Conservation (phyloP, 345 rosid species). For the Erodium maritimum region DNA sequence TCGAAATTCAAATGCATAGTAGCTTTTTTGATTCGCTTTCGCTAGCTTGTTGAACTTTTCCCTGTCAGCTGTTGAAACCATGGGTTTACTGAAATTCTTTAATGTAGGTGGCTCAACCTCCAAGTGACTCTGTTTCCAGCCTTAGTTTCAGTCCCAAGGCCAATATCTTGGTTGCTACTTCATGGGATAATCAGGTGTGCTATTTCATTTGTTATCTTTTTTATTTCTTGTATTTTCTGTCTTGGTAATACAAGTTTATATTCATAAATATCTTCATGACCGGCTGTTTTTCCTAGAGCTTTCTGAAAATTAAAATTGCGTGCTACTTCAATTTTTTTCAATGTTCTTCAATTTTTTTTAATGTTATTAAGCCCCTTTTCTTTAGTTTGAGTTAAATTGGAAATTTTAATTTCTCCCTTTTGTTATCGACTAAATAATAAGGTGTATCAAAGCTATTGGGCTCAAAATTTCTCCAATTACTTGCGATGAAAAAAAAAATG, state of each 20-base stretch:
- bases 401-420: background rate
- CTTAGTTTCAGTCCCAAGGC: conserved; percentile 91
- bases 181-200: conserved; percentile 98
- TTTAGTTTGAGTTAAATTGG: background rate
- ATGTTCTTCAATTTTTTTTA: no score
- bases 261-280: background rate
- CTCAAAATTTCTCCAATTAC: background rate
- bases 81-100: background rate
- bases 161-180: conserved; percentile 74
- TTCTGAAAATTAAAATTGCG: background rate
- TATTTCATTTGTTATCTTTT: background rate
- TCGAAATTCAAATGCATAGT: background rate
- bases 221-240: background rate
- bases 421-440: no score
- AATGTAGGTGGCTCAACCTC: conserved; percentile 71
- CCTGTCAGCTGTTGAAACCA: no score
- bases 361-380: background rate
- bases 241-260: background rate
- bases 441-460: no score
- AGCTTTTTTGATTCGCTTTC: background rate
- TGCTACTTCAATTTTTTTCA: conserved; percentile 1
- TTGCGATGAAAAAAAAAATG: no score
- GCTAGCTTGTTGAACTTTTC: background rate
- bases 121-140: conserved; percentile 78
- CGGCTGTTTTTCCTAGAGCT: background rate